Percentiles rank a stretch among this genome's conserved stretches.
These are phyloP conservation scores for Rhizophora apiculata DNA, from an alignment of 345 rosid species.

Conservation along the genomic window DNA sequence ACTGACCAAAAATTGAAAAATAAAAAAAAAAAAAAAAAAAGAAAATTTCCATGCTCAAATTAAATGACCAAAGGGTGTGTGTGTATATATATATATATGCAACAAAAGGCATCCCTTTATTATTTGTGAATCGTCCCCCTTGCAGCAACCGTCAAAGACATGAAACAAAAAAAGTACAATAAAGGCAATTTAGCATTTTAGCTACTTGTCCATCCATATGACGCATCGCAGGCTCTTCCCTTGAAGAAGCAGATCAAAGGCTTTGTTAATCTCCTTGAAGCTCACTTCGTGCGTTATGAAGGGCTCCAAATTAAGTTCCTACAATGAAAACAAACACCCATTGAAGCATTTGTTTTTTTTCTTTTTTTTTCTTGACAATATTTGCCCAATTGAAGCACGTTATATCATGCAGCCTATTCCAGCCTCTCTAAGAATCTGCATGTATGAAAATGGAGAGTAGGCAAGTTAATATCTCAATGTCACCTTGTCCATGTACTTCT, in stretches of 20 bases:
- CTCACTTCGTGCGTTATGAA: constrained; percentile 15
- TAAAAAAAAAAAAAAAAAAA: no score
- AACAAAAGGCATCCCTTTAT: no score
- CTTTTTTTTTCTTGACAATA: no score
- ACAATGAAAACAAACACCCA: background rate
- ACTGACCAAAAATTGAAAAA: no score
- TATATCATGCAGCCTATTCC: background rate
- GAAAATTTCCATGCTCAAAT: no score
- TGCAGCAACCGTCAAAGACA: no score
- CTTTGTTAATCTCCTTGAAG: constrained; percentile 53
- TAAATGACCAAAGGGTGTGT: no score
- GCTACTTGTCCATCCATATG: constrained; percentile 50
- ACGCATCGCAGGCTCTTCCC: constrained; percentile 56
- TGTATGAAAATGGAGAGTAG: no score
- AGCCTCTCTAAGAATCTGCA: background rate
- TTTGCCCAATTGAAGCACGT: background rate
- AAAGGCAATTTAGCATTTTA: background rate
- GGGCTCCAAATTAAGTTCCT: constrained; percentile 34
- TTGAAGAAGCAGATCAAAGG: constrained; percentile 44
- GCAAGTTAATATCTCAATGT: background rate
- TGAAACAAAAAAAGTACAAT: no score
- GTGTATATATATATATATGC: no score
- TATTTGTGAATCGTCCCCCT: no score
- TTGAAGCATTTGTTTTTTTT: background rate
- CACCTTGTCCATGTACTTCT: constrained; percentile 17